Conservation (phyloP, 202 grass and related monocot species). For the Carex sylvatica region DNA sequence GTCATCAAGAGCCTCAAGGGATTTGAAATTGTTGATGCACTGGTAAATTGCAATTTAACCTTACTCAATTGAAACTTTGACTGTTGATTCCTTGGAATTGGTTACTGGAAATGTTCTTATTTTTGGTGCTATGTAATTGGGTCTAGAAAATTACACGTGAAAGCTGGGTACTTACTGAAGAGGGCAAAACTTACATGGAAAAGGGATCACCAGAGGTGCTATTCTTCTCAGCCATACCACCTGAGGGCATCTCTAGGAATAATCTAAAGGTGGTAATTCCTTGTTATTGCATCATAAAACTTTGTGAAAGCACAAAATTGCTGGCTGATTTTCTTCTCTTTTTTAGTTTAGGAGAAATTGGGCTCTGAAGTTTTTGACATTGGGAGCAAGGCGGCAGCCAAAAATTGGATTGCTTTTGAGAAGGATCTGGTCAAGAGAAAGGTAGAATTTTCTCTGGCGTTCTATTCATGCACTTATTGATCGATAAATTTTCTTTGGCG, state of each 20-base stretch:
- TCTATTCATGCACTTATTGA: conserved; percentile 9
- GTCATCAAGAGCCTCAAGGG: conserved; percentile 85
- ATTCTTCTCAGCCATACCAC: conserved; percentile 61
- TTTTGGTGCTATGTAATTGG: conserved; percentile 2
- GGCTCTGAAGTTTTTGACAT: conserved; percentile 41
- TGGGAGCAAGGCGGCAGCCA: conserved; percentile 50
- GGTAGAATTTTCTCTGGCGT: conserved; percentile 28
- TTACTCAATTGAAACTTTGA: neutral
- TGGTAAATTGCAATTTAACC: conserved; percentile 1
- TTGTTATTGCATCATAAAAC: neutral
- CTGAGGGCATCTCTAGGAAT: conserved; percentile 50
- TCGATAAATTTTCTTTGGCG: neutral
- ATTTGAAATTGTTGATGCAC: conserved; percentile 62
- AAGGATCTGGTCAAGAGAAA: conserved; percentile 51
- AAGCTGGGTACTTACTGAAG: conserved; percentile 57
- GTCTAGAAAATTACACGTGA: conserved; percentile 48
- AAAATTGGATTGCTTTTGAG: conserved; percentile 70
- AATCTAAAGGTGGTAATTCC: conserved; percentile 53
- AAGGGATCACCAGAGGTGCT: conserved; percentile 67
- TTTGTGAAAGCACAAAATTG: neutral
- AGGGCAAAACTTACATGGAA: conserved; percentile 61
- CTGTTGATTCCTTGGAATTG: neutral
- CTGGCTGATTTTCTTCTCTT: conserved; percentile 12
- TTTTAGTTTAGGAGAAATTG: conserved; percentile 45
- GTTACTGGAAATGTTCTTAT: neutral